phyloP scores from a whole-genome alignment of 192 early-diverging fungal genomes.

The Backusella luteola region DNA sequence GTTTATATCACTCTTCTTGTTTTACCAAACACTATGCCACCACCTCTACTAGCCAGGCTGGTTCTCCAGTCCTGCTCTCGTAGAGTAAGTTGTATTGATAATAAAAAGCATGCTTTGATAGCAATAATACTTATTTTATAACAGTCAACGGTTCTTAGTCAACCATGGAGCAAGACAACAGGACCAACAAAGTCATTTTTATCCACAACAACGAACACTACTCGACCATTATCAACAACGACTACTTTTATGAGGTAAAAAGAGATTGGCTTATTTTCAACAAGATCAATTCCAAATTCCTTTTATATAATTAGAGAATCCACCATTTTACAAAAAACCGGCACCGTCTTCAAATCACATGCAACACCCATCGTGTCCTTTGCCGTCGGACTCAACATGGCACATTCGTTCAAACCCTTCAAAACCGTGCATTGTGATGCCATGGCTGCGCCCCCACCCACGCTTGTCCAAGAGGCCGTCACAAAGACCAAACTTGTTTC shows the following conservation, averaged over 20 bases:
- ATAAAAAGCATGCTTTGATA: not conserved
- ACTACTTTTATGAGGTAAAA: not conserved
- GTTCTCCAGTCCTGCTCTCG: not conserved
- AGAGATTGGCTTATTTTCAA: not conserved
- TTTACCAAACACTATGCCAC: not conserved
- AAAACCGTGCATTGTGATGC: not conserved
- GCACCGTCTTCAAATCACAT: not conserved
- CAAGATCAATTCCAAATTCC: not conserved
- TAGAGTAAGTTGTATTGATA: not conserved
- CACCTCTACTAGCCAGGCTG: not conserved
- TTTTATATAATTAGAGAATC: not conserved
- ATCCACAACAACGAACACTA: not conserved
- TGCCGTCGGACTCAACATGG: not conserved
- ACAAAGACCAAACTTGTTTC: not conserved
- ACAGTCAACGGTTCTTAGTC: not conserved
- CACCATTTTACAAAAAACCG: not conserved
- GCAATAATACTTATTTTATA: not conserved
- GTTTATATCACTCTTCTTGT: not conserved
- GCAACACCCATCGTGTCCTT: not conserved
- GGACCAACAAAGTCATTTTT: not conserved
- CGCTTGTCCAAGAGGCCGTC: not conserved
- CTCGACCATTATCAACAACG: not conserved
- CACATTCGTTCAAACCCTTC: not conserved
- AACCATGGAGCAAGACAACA: not conserved
- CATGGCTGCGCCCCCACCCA: not conserved